Evolutionary conservation across 2,329 filamentous ascomycete genomes (phyloP), one percentile per base, ranked within the genome.

Genomic region (Decorospora gaudefroyi): DNA sequence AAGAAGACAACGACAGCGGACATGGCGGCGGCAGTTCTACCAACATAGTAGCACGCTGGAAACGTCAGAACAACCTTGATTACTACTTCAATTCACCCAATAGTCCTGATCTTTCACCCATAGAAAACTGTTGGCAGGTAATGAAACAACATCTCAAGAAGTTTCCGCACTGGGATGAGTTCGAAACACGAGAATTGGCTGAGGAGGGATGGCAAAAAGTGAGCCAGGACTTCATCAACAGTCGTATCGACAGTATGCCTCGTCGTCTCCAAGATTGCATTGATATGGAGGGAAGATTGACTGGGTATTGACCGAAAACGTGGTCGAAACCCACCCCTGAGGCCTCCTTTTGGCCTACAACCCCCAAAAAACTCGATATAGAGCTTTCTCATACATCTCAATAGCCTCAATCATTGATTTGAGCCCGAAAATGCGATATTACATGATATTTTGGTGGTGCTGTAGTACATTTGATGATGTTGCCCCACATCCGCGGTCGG

Each of bases 101-200:
- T 11, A 48, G 23, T 15, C 49, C 32, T 27, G 40, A 52, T 33
- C 41, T 49, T 15, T 22, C 45, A 15, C 45, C 29, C 22, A 52
- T 52, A 36, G 42, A 52, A 32, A 52, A 52, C 31, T 45, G 28
- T 27, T 52, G 32, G 49, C 31, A 45, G 19, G 33, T 26, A 13
- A 33, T 27, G 19, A 38, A 49, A 29, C 31, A 52, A 32, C 42
- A 51, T 30, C 15, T 51, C 19, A 42, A 34, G 26, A 42, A 34
- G 29, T 42, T 38, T 31, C 33, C 45, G 26, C 27, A 48, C 25
- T 43, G 13, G 26, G 33, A 48, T n/a, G n/a, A n/a, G n/a, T n/a
- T n/a, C n/a, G n/a, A n/a, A n/a, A n/a, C n/a, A n/a, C n/a, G n/a
- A n/a, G 36, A 36, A 23, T 19, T 46, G 17, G 31, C 36, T 6